These are phyloP conservation scores for Gentiana straminea DNA, from an alignment of 257 asterid species.

Conservation along the genomic window DNA sequence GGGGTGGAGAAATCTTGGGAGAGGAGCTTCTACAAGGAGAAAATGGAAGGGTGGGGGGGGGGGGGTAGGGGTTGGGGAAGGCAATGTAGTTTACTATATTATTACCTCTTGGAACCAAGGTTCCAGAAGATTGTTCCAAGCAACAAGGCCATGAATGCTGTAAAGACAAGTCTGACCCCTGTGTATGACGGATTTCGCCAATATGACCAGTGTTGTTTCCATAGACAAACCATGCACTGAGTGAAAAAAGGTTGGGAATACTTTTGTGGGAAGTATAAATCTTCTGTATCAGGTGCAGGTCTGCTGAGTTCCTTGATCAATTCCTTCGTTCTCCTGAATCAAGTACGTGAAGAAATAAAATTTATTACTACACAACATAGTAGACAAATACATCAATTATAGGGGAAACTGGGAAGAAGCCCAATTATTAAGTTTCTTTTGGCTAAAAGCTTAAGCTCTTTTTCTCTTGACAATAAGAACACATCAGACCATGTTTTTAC, in stretches of 20 bases:
- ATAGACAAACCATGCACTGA: slow-evolving; percentile 74
- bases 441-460: too few species aligned
- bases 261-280: slow-evolving; percentile 54
- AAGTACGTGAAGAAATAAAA: background rate
- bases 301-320: slow-evolving; percentile 50
- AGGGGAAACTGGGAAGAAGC: too few species aligned
- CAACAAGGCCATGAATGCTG: slow-evolving; percentile 65
- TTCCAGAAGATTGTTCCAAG: slow-evolving; percentile 89
- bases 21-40: background rate
- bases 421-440: too few species aligned
- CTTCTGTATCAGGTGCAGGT: slow-evolving; percentile 45
- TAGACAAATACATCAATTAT: too few species aligned
- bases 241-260: slow-evolving; percentile 52
- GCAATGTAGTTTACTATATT: background rate
- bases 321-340: slow-evolving; percentile 50
- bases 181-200: slow-evolving; percentile 89
- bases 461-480: too few species aligned
- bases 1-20: too few species aligned
- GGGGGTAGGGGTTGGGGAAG: background rate
- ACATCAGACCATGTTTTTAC: too few species aligned
- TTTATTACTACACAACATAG: too few species aligned
- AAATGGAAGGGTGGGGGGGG: background rate
- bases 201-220: slow-evolving; percentile 80
- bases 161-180: slow-evolving; percentile 82
- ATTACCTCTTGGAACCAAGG: slow-evolving; percentile 77